A percentile compares a stretch with the other conserved stretches of the same genome.
These are phyloP conservation scores for Lecanosticta acicola DNA, from an alignment of 2,329 filamentous ascomycete species.

Conservation along the genomic window DNA sequence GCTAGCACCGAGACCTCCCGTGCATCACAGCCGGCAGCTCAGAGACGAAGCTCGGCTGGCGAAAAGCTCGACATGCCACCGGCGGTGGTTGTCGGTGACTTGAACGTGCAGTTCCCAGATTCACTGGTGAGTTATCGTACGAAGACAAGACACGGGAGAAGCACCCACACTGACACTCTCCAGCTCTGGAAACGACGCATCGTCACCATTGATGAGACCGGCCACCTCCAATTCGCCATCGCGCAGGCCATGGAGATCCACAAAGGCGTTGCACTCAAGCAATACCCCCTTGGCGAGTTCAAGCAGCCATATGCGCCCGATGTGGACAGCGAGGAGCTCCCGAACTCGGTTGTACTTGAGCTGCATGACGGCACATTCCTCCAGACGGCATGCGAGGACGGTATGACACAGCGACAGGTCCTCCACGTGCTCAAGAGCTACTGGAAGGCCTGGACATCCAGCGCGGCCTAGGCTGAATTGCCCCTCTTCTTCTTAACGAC, in stretches of 20 bases:
- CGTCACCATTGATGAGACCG: slow-evolving; percentile 76
- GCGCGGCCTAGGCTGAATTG: not conserved
- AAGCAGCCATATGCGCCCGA: slow-evolving; percentile 74
- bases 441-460: slow-evolving; percentile 23
- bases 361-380: slow-evolving; percentile 57
- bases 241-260: slow-evolving; percentile 49
- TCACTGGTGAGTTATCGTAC: slow-evolving; percentile 59
- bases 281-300: slow-evolving; percentile 84
- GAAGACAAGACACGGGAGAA: no score
- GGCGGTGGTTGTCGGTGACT: slow-evolving; percentile 71
- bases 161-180: slow-evolving; percentile 5
- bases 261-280: slow-evolving; percentile 36
- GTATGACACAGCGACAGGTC: slow-evolving; percentile 48
- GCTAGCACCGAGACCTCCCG: slow-evolving; percentile 5
- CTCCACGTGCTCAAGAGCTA: slow-evolving; percentile 35
- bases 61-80: slow-evolving; percentile 40
- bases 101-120: slow-evolving; percentile 96
- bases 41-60: slow-evolving; percentile 16
- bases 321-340: slow-evolving; percentile 85
- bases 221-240: slow-evolving; percentile 73
- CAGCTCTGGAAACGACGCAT: slow-evolving; percentile 88
- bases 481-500: not conserved
- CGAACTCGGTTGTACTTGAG: slow-evolving; percentile 70
- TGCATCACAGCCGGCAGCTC: slow-evolving; percentile 1
- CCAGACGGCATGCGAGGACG: slow-evolving; percentile 58